phyloP scores from a whole-genome alignment of 1,139 yeast genomes.

The Hansenula sp. region DNA sequence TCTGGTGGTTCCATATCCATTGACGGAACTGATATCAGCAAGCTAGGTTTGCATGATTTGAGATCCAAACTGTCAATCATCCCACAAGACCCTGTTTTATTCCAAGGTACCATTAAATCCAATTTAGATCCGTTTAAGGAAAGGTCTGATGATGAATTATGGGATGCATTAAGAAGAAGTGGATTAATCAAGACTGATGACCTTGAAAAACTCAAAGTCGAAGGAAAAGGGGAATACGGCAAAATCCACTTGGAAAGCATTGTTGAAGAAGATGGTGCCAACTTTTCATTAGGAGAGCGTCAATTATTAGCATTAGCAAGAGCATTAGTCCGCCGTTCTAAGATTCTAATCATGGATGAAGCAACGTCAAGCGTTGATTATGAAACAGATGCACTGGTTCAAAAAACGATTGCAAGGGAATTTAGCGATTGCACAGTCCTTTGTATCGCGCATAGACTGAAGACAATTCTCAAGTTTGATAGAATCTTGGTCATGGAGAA shows the following conservation, averaged over 20 bases:
- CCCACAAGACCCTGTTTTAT: conserved; percentile 58
- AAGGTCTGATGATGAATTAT: conserved; percentile 35
- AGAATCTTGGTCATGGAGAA: conserved; percentile 57
- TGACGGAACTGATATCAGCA: conserved; percentile 43
- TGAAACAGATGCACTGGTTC: conserved; percentile 67
- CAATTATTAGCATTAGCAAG: conserved; percentile 70
- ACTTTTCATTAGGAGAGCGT: conserved; percentile 71
- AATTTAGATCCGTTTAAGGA: conserved; percentile 51
- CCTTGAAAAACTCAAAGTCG: conserved; percentile 25
- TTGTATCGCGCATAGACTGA: conserved; percentile 72
- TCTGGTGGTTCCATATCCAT: conserved; percentile 38
- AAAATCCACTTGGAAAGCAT: conserved; percentile 61
- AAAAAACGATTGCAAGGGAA: conserved; percentile 53
- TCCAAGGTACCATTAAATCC: conserved; percentile 45
- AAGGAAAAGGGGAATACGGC: conserved; percentile 31
- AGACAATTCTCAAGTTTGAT: conserved; percentile 61
- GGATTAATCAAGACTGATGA: conserved; percentile 46
- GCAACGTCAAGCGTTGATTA: conserved; percentile 79
- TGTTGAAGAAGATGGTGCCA: conserved; percentile 68
- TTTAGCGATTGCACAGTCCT: conserved; percentile 61
- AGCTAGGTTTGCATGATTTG: conserved; percentile 39
- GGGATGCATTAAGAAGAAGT: conserved; percentile 54
- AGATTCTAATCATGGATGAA: conserved; percentile 66
- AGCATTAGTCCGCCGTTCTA: conserved; percentile 62
- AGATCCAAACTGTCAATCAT: conserved; percentile 48